Evolutionary conservation across 225 moss, liverwort and hornwort genomes (phyloP), one percentile per base, ranked within the genome.

Genomic region (Lunularia cruciata): DNA sequence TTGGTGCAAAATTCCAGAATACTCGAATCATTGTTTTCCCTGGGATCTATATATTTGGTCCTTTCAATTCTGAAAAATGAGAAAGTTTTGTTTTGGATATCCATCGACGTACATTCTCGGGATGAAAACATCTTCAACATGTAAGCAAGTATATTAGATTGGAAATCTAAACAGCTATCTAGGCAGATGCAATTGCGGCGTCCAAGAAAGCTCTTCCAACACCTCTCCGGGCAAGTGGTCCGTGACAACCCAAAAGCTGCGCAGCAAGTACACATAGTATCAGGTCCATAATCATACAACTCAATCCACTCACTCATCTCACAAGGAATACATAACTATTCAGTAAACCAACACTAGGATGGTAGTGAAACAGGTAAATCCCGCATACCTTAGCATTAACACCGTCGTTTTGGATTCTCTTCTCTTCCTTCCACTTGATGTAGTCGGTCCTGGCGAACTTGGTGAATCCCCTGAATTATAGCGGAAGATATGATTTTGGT

Each of bases 381-480:
- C 28, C 10, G 28, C 45, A 2, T 60, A 92, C 92, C 88, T 85
- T 90, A 0, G 90, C 92, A 5, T 85, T 90, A 14, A 92, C 90
- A 57, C 92, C 92, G 42, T 92, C 90, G 18, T 80, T 85, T 40
- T 75, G 68, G 73, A 92, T 66, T 61, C 92, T 84, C 20, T 84
- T 86, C 35, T 90, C 92, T 75, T 86, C 92, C 60, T 92, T 92
- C 92, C 92, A 92, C 73, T 92, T 92, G 0, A 92, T 34, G 64
- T 86, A 92, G 65, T 92, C 90, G 0, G 89, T 86, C 65, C 92
- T 81, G 2, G 90, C 75, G 19, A 92, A 90, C 82, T 92, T 92
- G 0, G 92, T 92, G 57, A 92, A 92, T 42, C 92, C 92, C 92
- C 91, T 91, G 83, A 18, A 56, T 1, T 28, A 31, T 1, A 0